Evolutionary conservation across 1,284 basidiomycete species (phyloP).

Genomic region (Trametes pubescens): DNA sequence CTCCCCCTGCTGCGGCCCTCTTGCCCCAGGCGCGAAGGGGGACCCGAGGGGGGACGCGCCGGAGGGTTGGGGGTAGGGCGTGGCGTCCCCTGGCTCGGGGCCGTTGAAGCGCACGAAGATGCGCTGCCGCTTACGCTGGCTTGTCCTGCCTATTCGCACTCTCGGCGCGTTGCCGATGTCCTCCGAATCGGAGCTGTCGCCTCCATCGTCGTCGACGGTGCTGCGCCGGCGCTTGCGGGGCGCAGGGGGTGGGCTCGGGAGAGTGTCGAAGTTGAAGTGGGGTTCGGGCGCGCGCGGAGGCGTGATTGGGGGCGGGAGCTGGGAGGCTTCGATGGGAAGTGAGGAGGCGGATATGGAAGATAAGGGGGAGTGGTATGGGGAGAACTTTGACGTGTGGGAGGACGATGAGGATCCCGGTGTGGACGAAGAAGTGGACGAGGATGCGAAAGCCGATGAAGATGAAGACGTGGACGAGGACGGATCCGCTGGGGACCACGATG

Average conservation of each 20-base stretch:
- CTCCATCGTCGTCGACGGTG: neutral
- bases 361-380: neutral
- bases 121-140: too few species aligned
- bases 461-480: neutral
- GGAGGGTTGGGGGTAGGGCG: too few species aligned
- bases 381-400: neutral
- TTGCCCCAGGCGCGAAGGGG: too few species aligned
- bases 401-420: neutral
- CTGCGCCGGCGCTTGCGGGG: slow-evolving; percentile 1
- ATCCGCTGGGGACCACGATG: neutral
- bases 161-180: too few species aligned
- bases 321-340: neutral
- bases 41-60: too few species aligned
- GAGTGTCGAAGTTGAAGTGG: neutral
- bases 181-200: too few species aligned
- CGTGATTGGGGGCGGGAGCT: neutral
- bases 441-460: neutral
- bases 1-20: neutral
- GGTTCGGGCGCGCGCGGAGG: neutral
- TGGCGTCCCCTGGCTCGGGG: too few species aligned
- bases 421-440: neutral
- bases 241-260: neutral
- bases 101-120: too few species aligned
- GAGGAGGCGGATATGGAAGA: neutral
- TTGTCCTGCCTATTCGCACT: too few species aligned